These are phyloP conservation scores for Backusella circina DNA, from an alignment of 192 early-diverging fungal genomes.

Conservation along the genomic window DNA sequence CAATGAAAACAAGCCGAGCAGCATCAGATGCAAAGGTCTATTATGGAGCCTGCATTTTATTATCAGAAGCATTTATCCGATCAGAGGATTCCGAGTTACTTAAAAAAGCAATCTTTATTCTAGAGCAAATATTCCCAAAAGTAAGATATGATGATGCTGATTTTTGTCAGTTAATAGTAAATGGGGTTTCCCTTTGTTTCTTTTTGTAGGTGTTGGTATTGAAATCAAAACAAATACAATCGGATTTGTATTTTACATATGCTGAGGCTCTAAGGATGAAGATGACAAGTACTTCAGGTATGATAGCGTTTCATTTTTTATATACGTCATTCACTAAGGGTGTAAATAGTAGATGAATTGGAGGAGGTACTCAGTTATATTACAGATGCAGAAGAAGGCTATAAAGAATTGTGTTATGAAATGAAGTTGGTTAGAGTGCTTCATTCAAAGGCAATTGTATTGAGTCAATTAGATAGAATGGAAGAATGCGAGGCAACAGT, in stretches of 20 bases:
- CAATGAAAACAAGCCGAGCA: neutral
- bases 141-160: neutral
- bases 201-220: neutral
- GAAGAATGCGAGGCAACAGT: neutral
- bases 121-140: conserved; percentile 2
- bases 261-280: neutral
- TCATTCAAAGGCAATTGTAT: neutral
- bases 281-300: neutral
- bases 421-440: neutral
- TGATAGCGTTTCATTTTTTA: neutral
- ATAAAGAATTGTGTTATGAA: neutral
- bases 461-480: neutral
- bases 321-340: neutral
- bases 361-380: neutral
- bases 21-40: neutral
- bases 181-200: neutral
- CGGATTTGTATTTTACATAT: conserved; percentile 4
- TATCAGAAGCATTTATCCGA: neutral
- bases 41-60: neutral
- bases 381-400: neutral
- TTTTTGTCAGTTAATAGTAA: neutral
- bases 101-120: neutral
- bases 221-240: neutral
- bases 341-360: neutral
- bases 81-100: neutral